These are phyloP conservation scores for Lactarius tabidus DNA, from an alignment of 768 basidiomycete genomes.

Conservation along the genomic window DNA sequence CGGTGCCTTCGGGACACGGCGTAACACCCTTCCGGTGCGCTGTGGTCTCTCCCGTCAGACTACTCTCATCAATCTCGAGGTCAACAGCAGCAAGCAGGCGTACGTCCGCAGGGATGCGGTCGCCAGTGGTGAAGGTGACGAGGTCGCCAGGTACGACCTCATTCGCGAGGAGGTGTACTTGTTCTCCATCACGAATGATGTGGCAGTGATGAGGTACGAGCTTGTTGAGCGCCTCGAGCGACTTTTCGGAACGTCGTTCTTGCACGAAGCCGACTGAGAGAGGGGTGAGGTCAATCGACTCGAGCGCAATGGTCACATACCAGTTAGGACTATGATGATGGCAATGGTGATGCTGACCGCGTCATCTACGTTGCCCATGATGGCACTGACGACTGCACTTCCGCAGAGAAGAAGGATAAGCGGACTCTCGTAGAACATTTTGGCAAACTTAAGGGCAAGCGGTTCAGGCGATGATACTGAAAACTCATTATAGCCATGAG, in stretches of 20 bases:
- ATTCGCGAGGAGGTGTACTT: conserved; percentile 84
- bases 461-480: conserved; percentile 80
- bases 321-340: conserved; percentile 88
- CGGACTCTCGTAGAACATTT: conserved; percentile 94
- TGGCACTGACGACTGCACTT: conserved; percentile 81
- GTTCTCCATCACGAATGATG: conserved; percentile 72
- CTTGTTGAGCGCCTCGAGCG: conserved; percentile 91
- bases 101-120: conserved; percentile 92
- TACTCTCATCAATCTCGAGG: conserved; percentile 93
- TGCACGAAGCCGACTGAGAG: conserved; percentile 85
- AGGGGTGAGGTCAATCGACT: background rate
- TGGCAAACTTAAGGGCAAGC: conserved; percentile 80
- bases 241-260: conserved; percentile 91
- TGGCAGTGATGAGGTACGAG: conserved; percentile 97
- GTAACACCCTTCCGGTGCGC: conserved; percentile 65
- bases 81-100: conserved; percentile 78
- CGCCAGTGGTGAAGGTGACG: conserved; percentile 84
- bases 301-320: conserved; percentile 40
- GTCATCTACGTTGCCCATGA: conserved; percentile 96
- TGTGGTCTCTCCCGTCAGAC: conserved; percentile 88
- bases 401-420: conserved; percentile 87
- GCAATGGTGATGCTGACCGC: conserved; percentile 91
- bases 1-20: conserved; percentile 46
- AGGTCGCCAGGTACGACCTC: conserved; percentile 96
- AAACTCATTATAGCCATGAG: conserved; percentile 92